Percentiles rank a stretch among this genome's conserved stretches.
Evolutionary conservation across 2,329 filamentous ascomycete genomes (phyloP).

Genomic region (Xylariomycetidae sp.): DNA sequence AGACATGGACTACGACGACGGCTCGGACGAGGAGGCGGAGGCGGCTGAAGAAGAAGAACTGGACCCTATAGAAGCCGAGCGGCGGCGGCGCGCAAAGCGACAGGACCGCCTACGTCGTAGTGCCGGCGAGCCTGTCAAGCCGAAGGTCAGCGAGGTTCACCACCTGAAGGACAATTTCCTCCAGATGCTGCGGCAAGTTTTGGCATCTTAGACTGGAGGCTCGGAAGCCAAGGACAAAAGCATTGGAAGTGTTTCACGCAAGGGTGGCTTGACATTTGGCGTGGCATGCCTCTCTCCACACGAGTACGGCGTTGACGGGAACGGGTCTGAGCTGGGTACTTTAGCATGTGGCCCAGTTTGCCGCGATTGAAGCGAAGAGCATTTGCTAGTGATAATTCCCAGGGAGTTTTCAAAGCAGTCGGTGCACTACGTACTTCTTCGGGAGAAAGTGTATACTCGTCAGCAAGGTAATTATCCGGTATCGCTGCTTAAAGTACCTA

Average conservation of each 20-base stretch:
- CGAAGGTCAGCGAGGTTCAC: conserved; percentile 68
- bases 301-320: too few relatives aligned
- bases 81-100: conserved; percentile 67
- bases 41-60: conserved; percentile 71
- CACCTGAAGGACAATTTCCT: conserved; percentile 77
- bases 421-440: too few relatives aligned
- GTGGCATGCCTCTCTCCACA: too few relatives aligned
- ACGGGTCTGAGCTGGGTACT: too few relatives aligned
- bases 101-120: conserved; percentile 75
- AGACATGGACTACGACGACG: conserved; percentile 76
- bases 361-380: too few relatives aligned
- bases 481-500: too few relatives aligned
- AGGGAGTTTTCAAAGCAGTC: too few relatives aligned
- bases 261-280: too few relatives aligned
- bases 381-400: too few relatives aligned
- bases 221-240: neutral
- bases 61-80: conserved; percentile 83
- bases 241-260: neutral
- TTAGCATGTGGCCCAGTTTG: too few relatives aligned
- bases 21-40: conserved; percentile 58
- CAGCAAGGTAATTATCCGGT: too few relatives aligned
- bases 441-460: too few relatives aligned
- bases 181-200: conserved; percentile 71
- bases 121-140: conserved; percentile 81
- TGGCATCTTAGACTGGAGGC: conserved; percentile 55